Evolutionary conservation across 768 basidiomycete species (phyloP).

Genomic region (Tricholoma bakamatsutake): DNA sequence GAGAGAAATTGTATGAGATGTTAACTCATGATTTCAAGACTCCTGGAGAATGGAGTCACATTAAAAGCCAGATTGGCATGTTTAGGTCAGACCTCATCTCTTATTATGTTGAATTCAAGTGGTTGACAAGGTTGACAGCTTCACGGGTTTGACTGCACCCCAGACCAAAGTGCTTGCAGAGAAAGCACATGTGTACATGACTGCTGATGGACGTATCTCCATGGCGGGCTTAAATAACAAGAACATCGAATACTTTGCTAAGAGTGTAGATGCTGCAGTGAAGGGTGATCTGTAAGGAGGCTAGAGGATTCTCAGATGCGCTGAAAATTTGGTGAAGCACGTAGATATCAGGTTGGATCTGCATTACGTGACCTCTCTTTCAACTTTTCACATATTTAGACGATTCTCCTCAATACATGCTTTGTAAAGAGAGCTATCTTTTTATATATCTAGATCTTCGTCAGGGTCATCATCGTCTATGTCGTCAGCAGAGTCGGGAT

Average conservation of each 20-base stretch:
- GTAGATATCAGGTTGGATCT: not conserved
- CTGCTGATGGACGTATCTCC: conserved; percentile 87
- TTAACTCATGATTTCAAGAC: conserved; percentile 78
- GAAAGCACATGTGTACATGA: conserved; percentile 91
- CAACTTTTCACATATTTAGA: not conserved
- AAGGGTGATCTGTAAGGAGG: conserved; percentile 58
- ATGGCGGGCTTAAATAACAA: conserved; percentile 85
- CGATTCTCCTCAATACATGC: not conserved
- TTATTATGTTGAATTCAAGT: not conserved
- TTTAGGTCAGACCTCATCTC: conserved; percentile 63
- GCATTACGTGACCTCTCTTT: not conserved
- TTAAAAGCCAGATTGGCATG: conserved; percentile 96
- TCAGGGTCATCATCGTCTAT: conserved; percentile 96
- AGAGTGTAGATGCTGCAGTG: conserved; percentile 79
- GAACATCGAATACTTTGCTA: conserved; percentile 89
- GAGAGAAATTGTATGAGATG: conserved; percentile 73
- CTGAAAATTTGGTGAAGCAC: not conserved
- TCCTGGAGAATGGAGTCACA: conserved; percentile 92
- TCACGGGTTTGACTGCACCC: conserved; percentile 74
- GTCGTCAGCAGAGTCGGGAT: conserved; percentile 92
- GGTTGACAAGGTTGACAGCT: conserved; percentile 37
- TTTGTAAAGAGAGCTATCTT: no score
- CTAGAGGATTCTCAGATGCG: not conserved
- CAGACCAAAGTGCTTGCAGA: conserved; percentile 83
- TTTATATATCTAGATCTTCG: conserved; percentile 82